Evolutionary conservation across 176 grass and related monocot genomes (phyloP), one percentile per base, ranked within the genome.

Genomic region (Olyra latifolia): DNA sequence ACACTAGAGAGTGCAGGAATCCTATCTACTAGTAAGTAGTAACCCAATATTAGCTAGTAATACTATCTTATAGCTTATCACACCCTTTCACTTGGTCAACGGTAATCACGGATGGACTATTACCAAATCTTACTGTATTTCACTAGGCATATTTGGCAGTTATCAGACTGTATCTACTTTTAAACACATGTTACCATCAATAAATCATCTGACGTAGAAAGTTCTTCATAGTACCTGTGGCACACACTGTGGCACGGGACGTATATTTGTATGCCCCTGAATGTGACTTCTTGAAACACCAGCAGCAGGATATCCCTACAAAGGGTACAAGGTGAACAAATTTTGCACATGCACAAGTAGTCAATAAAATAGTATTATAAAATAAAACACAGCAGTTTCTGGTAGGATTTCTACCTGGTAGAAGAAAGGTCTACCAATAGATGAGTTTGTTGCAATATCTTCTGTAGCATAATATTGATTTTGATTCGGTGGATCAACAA

Each of bases 401-500:
- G 7, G 22, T 73, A 66, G 55, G 56, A 62, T 38, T 53, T 78
- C 19, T 86, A 89, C 92, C 92, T 88, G 92, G 74, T 84, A 88
- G 81, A 83, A 94, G 75, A 91, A 81, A 74, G 92, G 83, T 91
- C 92, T 91, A 73, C 83, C 75, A 58, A 85, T 79, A 71, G 86
- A 80, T 53, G 82, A 69, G 77, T 79, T 82, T 60, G 82, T 58
- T 55, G 79, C 69, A 81, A 91, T 85, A 64, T 87, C 85, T 68
- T 87, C 88, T 59, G 74, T 64, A 47, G 89, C 66, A 81, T 81
- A 94, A 91, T 90, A 85, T 66, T 86, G 88, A 67, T 82, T 88
- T 62, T 94, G 87, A 83, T 69, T 94, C 86, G 66, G 40, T 69
- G 66, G 71, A 24, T 82, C 72, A 24, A 82, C 81, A 77, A 89